phyloP scores from a whole-genome alignment of 371 early-diverging fungal genomes.

The Mucor saturninus region DNA sequence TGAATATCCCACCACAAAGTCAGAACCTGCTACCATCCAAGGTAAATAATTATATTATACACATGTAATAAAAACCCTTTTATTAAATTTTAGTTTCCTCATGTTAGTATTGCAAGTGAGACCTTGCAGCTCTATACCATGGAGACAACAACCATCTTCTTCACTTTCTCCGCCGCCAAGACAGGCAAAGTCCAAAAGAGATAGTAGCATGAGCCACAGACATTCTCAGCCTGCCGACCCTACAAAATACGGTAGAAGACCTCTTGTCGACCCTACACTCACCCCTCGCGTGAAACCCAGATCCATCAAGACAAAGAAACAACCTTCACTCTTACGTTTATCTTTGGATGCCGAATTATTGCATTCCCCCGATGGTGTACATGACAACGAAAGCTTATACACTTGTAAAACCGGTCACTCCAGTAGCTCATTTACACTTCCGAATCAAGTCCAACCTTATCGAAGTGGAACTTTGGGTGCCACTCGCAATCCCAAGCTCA shows the following conservation, averaged over 20 bases:
- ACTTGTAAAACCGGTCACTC: conserved; percentile 13
- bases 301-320: conserved; percentile 19
- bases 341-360: conserved; percentile 43
- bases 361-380: conserved; percentile 11
- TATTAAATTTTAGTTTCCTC: neutral
- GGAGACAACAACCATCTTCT: conserved; percentile 11
- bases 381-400: conserved; percentile 19
- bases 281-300: conserved; percentile 19
- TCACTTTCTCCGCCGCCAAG: conserved; percentile 35
- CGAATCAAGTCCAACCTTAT: conserved; percentile 9
- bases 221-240: neutral
- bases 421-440: conserved; percentile 5
- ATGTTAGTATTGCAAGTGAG: neutral
- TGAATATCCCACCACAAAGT: neutral
- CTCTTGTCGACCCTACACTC: conserved; percentile 14
- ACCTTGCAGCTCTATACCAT: neutral
- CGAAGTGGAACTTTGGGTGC: conserved; percentile 29
- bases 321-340: conserved; percentile 34
- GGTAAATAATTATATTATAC: neutral
- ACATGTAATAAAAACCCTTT: neutral
- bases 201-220: conserved; percentile 4
- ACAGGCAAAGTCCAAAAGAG: conserved; percentile 24
- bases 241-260: conserved; percentile 8
- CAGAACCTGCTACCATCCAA: neutral
- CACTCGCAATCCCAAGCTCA: neutral